Conservation (phyloP, 805 yeast genomes). For the Myxozyma vanderwaltii region DNA sequence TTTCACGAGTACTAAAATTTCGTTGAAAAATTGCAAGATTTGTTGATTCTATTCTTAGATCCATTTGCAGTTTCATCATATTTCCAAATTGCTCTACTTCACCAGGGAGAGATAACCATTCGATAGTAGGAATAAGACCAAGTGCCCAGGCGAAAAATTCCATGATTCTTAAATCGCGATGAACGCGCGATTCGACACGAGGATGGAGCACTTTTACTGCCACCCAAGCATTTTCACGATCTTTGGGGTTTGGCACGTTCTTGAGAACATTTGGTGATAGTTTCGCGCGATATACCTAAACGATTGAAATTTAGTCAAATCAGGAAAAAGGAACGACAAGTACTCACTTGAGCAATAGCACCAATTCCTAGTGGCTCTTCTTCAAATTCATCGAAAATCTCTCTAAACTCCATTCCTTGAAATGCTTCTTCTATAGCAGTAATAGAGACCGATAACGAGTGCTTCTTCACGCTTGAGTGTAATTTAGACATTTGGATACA, state of each 20-base stretch:
- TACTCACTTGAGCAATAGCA: conserved; percentile 77
- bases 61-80: conserved; percentile 86
- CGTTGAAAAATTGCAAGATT: conserved; percentile 72
- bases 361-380: conserved; percentile 91
- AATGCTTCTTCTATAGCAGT: conserved; percentile 61
- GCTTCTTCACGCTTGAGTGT: conserved; percentile 83
- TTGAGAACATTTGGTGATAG: conserved; percentile 45
- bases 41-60: conserved; percentile 83
- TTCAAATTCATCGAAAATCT: conserved; percentile 76
- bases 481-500: conserved; percentile 74
- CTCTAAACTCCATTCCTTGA: conserved; percentile 57
- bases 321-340: too few species aligned
- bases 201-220: conserved; percentile 96
- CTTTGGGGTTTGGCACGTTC: conserved; percentile 24
- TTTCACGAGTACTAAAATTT: conserved; percentile 60
- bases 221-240: conserved; percentile 49
- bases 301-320: neutral
- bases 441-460: conserved; percentile 63
- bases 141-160: conserved; percentile 69
- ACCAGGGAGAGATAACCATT: conserved; percentile 93
- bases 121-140: conserved; percentile 86
- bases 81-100: conserved; percentile 87
- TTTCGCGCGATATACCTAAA: conserved; percentile 69
- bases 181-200: conserved; percentile 66
- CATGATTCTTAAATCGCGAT: conserved; percentile 85